Conservation (phyloP, 2,329 filamentous ascomycete species). For the Phialocephala sp. region DNA sequence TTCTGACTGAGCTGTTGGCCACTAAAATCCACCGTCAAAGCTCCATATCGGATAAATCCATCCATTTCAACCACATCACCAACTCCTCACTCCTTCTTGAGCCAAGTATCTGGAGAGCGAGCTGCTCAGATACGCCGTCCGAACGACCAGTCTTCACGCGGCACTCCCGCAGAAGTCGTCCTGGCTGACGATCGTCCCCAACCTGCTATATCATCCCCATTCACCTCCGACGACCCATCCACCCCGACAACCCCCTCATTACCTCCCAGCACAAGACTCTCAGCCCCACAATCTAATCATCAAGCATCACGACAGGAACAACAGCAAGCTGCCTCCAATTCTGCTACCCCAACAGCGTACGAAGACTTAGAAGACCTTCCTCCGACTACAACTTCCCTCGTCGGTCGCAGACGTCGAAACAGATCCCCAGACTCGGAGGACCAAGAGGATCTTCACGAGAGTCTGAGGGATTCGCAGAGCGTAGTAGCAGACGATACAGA, state of each 20-base stretch:
- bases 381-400: constrained; percentile 47
- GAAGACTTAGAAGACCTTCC: constrained; percentile 33
- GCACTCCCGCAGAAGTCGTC: constrained; percentile 64
- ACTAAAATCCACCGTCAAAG: constrained; percentile 12
- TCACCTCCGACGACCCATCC: constrained; percentile 71
- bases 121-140: constrained; percentile 24
- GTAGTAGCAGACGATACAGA: constrained; percentile 30
- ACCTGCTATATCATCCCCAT: constrained; percentile 59
- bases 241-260: constrained; percentile 58
- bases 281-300: constrained; percentile 46
- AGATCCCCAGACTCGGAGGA: constrained; percentile 47
- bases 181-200: constrained; percentile 73
- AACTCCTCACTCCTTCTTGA: constrained; percentile 3
- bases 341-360: constrained; percentile 33
- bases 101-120: constrained; percentile 24
- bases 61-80: constrained; percentile 19
- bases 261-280: constrained; percentile 54
- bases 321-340: constrained; percentile 33
- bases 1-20: constrained; percentile 20
- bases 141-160: constrained; percentile 40
- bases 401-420: constrained; percentile 62
- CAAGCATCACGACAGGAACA: constrained; percentile 31
- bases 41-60: constrained; percentile 22
- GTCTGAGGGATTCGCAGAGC: constrained; percentile 35
- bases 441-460: constrained; percentile 41